A percentile compares a stretch with the other conserved stretches of the same genome.
Evolutionary conservation across 2,329 filamentous ascomycete species (phyloP).

Genomic region (Arthrinium puccinioides): DNA sequence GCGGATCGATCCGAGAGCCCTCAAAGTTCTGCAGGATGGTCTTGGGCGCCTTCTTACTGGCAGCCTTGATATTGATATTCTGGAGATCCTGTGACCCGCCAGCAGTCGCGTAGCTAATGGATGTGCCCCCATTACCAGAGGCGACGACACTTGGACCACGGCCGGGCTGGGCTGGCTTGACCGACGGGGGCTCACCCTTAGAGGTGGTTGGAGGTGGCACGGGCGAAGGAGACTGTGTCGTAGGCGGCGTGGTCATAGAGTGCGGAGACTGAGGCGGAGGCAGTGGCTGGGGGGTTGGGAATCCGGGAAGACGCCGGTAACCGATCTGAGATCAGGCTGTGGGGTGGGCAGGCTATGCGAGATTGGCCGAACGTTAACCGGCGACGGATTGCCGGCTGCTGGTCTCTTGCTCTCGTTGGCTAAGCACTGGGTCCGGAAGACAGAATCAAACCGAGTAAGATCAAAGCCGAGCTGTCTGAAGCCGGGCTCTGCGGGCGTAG

Average conservation of each 20-base stretch:
- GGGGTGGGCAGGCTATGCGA: conserved; percentile 4
- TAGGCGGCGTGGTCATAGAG: conserved; percentile 8
- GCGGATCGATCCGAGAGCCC: conserved; percentile 20
- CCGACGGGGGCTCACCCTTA: conserved; percentile 5
- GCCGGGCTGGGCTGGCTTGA: not conserved
- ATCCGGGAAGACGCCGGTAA: too few relatives aligned
- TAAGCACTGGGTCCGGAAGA: conserved; percentile 22
- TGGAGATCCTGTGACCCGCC: conserved; percentile 21
- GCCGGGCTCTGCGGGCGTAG: conserved; percentile 22
- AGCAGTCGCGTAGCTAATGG: conserved; percentile 26
- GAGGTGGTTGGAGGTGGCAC: conserved; percentile 8
- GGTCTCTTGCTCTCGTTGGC: conserved; percentile 21
- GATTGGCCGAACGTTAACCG: conserved; percentile 4
- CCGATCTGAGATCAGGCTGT: too few relatives aligned
- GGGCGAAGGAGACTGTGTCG: conserved; percentile 8
- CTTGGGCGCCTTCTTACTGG: conserved; percentile 23
- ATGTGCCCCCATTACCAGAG: conserved; percentile 25
- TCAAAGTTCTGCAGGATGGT: conserved; percentile 22
- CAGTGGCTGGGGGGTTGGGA: too few relatives aligned
- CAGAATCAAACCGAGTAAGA: conserved; percentile 21
- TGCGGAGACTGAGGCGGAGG: too few relatives aligned
- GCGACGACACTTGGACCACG: conserved; percentile 20
- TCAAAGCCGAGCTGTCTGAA: conserved; percentile 23
- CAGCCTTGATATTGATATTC: conserved; percentile 23
- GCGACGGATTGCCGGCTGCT: too few relatives aligned